phyloP scores from a whole-genome alignment of 2,329 filamentous ascomycete genomes.

The Simplicillium aogashimaense region DNA sequence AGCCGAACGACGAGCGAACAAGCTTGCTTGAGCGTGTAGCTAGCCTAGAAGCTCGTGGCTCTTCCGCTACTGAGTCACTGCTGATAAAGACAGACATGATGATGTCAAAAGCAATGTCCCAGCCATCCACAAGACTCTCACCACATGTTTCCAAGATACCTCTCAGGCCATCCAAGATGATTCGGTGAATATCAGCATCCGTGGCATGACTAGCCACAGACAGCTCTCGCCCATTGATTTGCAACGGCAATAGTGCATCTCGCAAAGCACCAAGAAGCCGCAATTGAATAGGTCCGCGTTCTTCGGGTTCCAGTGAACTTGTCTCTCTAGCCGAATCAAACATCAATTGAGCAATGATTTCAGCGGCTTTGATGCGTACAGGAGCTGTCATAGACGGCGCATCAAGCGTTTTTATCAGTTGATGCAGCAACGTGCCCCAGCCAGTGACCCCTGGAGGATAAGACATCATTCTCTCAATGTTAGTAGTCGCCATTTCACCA shows the following conservation, averaged over 20 bases:
- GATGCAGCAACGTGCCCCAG: conserved; percentile 58
- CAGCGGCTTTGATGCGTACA: conserved; percentile 51
- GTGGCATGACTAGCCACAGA: conserved; percentile 51
- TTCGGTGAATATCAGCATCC: conserved; percentile 71
- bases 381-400: conserved; percentile 36
- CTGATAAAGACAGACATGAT: conserved; percentile 70
- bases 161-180: conserved; percentile 70
- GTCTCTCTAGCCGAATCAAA: conserved; percentile 49
- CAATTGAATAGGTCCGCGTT: conserved; percentile 55
- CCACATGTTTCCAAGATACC: conserved; percentile 80
- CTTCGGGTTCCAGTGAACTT: conserved; percentile 36
- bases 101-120: conserved; percentile 78
- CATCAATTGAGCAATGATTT: conserved; percentile 50
- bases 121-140: conserved; percentile 72
- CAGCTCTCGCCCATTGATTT: conserved; percentile 38
- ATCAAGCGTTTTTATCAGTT: conserved; percentile 41
- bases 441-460: conserved; percentile 60
- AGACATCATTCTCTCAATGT: conserved; percentile 62
- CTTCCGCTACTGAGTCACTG: conserved; percentile 22
- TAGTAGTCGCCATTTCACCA: conserved; percentile 62
- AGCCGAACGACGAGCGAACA: conserved; percentile 79
- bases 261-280: conserved; percentile 59
- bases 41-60: conserved; percentile 23
- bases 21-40: conserved; percentile 59
- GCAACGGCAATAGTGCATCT: conserved; percentile 45